A percentile compares a stretch with the other conserved stretches of the same genome.
These are phyloP conservation scores for Sanghuangporus weigelae DNA, from an alignment of 1,284 basidiomycete species.

Conservation along the genomic window DNA sequence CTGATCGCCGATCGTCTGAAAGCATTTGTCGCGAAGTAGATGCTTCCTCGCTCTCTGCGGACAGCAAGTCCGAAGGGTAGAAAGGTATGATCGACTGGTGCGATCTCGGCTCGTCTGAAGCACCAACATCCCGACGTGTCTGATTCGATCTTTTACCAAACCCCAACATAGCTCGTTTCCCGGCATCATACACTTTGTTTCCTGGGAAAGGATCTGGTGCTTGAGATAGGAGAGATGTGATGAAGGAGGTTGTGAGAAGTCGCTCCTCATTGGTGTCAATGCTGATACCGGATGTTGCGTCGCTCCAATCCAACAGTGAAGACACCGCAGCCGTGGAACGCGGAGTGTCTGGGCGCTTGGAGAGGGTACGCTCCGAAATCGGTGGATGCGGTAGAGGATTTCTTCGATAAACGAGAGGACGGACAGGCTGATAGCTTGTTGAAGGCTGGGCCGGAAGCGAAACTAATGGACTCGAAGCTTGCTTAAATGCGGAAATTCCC, in stretches of 20 bases:
- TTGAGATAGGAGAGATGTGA: slow-evolving; percentile 47
- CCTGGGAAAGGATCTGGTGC: slow-evolving; percentile 14
- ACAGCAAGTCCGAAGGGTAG: slow-evolving; percentile 7
- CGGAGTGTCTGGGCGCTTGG: slow-evolving; percentile 20
- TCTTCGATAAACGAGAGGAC: background rate
- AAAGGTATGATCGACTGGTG: background rate
- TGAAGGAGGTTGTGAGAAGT: slow-evolving; percentile 54
- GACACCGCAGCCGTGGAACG: slow-evolving; percentile 18
- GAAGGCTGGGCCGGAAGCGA: background rate
- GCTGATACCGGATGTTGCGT: slow-evolving; percentile 53
- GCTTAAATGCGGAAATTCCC: background rate
- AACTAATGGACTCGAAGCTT: background rate
- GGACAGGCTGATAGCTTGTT: background rate
- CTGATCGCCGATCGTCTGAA: background rate
- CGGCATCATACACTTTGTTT: background rate
- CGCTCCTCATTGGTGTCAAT: slow-evolving; percentile 51
- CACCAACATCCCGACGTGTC: background rate
- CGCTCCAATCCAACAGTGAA: slow-evolving; percentile 49
- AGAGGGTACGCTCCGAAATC: background rate
- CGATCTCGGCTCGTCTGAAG: background rate
- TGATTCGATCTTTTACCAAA: background rate
- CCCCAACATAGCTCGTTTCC: background rate
- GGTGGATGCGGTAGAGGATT: slow-evolving; percentile 1
- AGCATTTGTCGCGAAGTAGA: background rate
- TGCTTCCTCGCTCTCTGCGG: background rate